Percentiles rank a stretch among this genome's conserved stretches.
Conservation (phyloP, 768 basidiomycete genomes). For the Termitomyces sp. region DNA sequence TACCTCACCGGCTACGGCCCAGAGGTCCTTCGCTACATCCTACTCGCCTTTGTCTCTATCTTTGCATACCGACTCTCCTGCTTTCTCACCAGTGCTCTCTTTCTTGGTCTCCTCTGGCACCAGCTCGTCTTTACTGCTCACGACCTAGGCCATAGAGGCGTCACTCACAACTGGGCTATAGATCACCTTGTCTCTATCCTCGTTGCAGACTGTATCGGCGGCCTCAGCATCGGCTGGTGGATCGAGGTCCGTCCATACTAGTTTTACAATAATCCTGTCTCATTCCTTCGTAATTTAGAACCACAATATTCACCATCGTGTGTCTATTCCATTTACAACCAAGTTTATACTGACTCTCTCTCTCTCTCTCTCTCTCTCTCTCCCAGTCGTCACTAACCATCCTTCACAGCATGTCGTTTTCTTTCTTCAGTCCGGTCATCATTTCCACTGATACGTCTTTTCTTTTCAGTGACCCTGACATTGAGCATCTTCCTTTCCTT, state of each 20-base stretch:
- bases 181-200: slow-evolving; percentile 79
- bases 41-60: slow-evolving; percentile 55
- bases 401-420: slow-evolving; percentile 73
- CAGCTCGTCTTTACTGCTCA: slow-evolving; percentile 91
- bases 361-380: slow-evolving; percentile 5
- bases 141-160: slow-evolving; percentile 92
- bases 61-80: slow-evolving; percentile 58
- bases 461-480: slow-evolving; percentile 66
- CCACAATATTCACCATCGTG: slow-evolving; percentile 42
- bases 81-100: slow-evolving; percentile 70
- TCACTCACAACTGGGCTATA: slow-evolving; percentile 79
- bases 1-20: slow-evolving; percentile 87
- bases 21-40: slow-evolving; percentile 73
- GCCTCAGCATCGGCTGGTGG: slow-evolving; percentile 98
- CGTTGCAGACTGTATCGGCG: slow-evolving; percentile 84
- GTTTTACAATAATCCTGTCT: slow-evolving; percentile 3
- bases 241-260: slow-evolving; percentile 65
- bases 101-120: slow-evolving; percentile 90
- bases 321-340: neutral
- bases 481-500: slow-evolving; percentile 89
- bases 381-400: slow-evolving; percentile 92
- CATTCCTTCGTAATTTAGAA: slow-evolving; percentile 41
- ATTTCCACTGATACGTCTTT: too few relatives aligned
- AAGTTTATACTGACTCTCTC: slow-evolving; percentile 10
- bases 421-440: too few relatives aligned